These are phyloP conservation scores for Colletotrichum chrysophilum DNA, from an alignment of 2,329 filamentous ascomycete genomes.

Conservation along the genomic window DNA sequence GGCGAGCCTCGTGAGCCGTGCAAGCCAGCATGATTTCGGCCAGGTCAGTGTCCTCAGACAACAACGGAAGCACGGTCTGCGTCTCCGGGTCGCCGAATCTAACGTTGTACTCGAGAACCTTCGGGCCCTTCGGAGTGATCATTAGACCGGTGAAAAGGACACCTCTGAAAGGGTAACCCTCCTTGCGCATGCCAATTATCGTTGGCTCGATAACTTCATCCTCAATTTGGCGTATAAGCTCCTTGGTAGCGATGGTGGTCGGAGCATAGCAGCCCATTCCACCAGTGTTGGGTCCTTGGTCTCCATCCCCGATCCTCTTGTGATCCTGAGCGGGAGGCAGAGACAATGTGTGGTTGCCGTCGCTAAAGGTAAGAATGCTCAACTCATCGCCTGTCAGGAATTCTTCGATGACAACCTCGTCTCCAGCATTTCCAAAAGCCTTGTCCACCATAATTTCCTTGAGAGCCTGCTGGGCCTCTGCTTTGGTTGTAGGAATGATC, in stretches of 20 bases:
- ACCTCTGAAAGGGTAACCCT: conserved; percentile 73
- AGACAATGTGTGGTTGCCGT: conserved; percentile 68
- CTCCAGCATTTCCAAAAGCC: conserved; percentile 70
- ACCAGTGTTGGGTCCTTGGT: conserved; percentile 74
- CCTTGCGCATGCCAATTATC: conserved; percentile 69
- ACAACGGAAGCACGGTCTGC: conserved; percentile 78
- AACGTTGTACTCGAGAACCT: conserved; percentile 88
- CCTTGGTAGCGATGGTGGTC: conserved; percentile 57
- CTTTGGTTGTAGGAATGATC: conserved; percentile 41
- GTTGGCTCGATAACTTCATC: conserved; percentile 66
- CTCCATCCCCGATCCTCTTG: conserved; percentile 72
- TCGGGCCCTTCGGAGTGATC: conserved; percentile 78
- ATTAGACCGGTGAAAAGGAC: conserved; percentile 84
- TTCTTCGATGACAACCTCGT: conserved; percentile 77
- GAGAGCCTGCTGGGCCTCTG: conserved; percentile 67
- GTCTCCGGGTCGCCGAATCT: conserved; percentile 89
- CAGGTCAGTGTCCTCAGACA: conserved; percentile 78
- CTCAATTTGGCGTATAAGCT: conserved; percentile 63
- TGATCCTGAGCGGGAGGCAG: conserved; percentile 76
- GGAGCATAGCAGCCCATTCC: conserved; percentile 79
- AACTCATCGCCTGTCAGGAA: conserved; percentile 73
- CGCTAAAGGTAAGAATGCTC: conserved; percentile 71
- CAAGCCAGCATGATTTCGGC: conserved; percentile 85
- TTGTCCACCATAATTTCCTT: conserved; percentile 71
- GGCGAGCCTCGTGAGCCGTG: conserved; percentile 62